Conservation (phyloP, 371 early-diverging fungal species). For the Phascolomyces articulosus region DNA sequence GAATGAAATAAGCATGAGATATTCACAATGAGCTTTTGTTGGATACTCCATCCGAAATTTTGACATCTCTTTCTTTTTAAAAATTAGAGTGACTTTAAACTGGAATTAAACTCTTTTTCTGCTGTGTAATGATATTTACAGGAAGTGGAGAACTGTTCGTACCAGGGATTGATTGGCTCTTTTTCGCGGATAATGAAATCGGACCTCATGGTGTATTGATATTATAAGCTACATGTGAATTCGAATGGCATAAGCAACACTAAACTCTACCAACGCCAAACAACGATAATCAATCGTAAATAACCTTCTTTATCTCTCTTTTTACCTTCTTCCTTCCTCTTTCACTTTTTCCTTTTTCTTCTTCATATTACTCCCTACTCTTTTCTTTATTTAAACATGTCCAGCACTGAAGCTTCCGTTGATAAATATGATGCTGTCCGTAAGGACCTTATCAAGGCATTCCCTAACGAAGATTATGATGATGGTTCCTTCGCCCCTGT, state of each 20-base stretch:
- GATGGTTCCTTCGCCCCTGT: conserved; percentile 87
- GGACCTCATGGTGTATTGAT: too few species aligned
- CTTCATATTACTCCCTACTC: conserved; percentile 17
- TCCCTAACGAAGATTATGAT: conserved; percentile 73
- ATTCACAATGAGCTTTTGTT: background rate
- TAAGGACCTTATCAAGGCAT: conserved; percentile 62
- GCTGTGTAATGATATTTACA: conserved; percentile 1
- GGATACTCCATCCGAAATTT: background rate
- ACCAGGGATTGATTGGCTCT: conserved; percentile 1
- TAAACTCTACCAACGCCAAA: background rate
- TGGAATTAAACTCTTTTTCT: background rate
- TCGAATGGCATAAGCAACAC: conserved; percentile 24
- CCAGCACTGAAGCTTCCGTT: conserved; percentile 39
- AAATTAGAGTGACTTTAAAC: background rate
- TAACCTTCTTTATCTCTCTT: conserved; percentile 4
- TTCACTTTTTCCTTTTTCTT: conserved; percentile 7
- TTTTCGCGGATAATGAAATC: conserved; percentile 18
- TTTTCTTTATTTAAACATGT: conserved; percentile 28
- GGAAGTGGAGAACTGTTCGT: background rate
- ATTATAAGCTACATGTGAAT: conserved; percentile 27
- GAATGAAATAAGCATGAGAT: too few species aligned
- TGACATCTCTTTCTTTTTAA: background rate
- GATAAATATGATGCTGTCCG: conserved; percentile 55
- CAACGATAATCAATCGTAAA: conserved; percentile 3
- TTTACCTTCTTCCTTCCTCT: conserved; percentile 11